Evolutionary conservation across 306 rosid species (phyloP).

Genomic region (Delonix regia): DNA sequence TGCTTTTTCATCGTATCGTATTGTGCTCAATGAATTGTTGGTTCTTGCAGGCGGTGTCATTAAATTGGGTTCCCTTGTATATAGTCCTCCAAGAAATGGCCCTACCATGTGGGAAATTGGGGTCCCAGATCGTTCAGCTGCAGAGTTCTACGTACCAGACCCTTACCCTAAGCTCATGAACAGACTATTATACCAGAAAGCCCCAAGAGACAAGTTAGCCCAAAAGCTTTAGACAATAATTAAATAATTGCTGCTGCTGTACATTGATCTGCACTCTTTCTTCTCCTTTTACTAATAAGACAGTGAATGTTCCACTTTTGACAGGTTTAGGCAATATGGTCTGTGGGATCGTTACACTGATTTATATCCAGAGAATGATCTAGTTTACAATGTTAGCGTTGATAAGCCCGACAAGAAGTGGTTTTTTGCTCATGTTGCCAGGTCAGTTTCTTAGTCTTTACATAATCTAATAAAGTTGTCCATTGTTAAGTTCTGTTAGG

Average conservation of each 20-base stretch:
- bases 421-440: slow-evolving; percentile 69
- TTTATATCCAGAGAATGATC: slow-evolving; percentile 51
- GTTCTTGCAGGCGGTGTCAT: slow-evolving; percentile 46
- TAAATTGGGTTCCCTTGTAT: slow-evolving; percentile 43
- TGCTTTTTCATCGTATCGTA: too few species aligned
- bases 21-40: neutral
- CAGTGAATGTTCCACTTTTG: neutral
- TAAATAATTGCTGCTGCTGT: neutral
- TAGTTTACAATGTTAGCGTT: slow-evolving; percentile 46
- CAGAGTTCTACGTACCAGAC: slow-evolving; percentile 66
- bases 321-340: slow-evolving; percentile 74
- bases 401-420: slow-evolving; percentile 46
- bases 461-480: neutral
- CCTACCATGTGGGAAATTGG: slow-evolving; percentile 91
- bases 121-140: slow-evolving; percentile 78
- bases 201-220: slow-evolving; percentile 40
- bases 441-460: slow-evolving; percentile 24
- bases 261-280: neutral
- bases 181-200: slow-evolving; percentile 31
- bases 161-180: slow-evolving; percentile 55
- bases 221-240: neutral
- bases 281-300: neutral
- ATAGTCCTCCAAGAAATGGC: slow-evolving; percentile 78
- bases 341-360: slow-evolving; percentile 67
- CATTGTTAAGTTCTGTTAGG: neutral